Conservation (phyloP, 2,329 filamentous ascomycete species). For the Sarocladium kiliense region DNA sequence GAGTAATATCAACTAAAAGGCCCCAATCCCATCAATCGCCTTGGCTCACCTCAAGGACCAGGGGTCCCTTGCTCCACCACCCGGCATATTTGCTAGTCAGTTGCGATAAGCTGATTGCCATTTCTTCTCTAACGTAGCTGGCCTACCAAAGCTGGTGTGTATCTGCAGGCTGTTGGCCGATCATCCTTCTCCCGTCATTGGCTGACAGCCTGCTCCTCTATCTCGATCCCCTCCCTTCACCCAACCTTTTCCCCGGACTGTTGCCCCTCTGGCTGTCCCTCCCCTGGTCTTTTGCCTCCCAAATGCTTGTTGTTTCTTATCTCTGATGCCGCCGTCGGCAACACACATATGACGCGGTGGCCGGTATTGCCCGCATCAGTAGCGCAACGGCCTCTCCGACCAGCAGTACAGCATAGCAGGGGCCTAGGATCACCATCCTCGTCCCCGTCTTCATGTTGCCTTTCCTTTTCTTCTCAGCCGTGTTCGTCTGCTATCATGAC, state of each 20-base stretch:
- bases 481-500: background rate
- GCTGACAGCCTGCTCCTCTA: background rate
- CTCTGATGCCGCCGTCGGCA: slow-evolving; percentile 6
- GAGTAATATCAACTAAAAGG: slow-evolving; percentile 16
- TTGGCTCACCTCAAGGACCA: slow-evolving; percentile 10
- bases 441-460: too few species aligned
- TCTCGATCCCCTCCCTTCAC: slow-evolving; percentile 2
- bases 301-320: background rate
- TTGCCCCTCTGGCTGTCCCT: background rate
- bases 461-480: background rate
- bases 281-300: background rate
- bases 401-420: background rate
- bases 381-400: slow-evolving; percentile 1
- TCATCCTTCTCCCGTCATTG: too few species aligned
- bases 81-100: background rate
- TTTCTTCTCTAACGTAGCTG: too few species aligned
- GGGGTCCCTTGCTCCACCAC: slow-evolving; percentile 4
- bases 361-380: slow-evolving; percentile 1
- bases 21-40: slow-evolving; percentile 14
- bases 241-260: slow-evolving; percentile 1
- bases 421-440: too few species aligned
- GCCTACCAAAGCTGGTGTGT: background rate
- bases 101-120: slow-evolving; percentile 2
- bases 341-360: background rate
- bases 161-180: too few species aligned